Evolutionary conservation across 306 rosid species (phyloP).

Genomic region (Citrullus mucosospermus): DNA sequence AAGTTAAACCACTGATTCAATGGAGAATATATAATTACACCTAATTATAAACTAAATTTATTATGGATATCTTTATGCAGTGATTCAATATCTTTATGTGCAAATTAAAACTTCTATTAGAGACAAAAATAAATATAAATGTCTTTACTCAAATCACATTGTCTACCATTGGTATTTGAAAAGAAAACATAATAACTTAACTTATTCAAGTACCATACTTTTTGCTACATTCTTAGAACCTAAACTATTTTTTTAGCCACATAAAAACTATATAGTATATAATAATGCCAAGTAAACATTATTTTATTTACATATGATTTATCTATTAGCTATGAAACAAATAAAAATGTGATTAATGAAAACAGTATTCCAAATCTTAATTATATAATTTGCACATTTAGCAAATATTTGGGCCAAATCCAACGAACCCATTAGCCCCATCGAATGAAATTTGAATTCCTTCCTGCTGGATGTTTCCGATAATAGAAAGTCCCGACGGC

Average conservation of each 20-base stretch:
- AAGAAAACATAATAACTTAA: too few species aligned
- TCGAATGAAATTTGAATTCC: slow-evolving; percentile 78
- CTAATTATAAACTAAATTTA: too few species aligned
- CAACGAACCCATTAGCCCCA: slow-evolving; percentile 72
- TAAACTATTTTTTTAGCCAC: neutral
- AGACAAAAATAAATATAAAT: too few species aligned
- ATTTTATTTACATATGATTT: neutral
- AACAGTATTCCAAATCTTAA: neutral
- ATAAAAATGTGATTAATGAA: neutral
- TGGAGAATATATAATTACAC: too few species aligned
- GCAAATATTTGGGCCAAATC: slow-evolving; percentile 82
- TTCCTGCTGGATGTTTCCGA: slow-evolving; percentile 86
- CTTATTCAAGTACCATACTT: too few species aligned
- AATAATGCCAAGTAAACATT: neutral
- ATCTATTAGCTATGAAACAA: neutral
- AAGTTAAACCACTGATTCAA: too few species aligned
- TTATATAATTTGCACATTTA: slow-evolving; percentile 7
- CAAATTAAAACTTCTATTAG: too few species aligned
- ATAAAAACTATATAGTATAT: neutral
- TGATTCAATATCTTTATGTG: too few species aligned
- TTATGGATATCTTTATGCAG: too few species aligned
- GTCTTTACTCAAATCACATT: accelerated
- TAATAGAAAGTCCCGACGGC: slow-evolving; percentile 38
- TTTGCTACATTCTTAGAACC: neutral
- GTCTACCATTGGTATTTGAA: too few species aligned